A percentile compares a stretch with the other conserved stretches of the same genome.
phyloP scores from a whole-genome alignment of 257 asterid species.

The Solanum dulcamara region DNA sequence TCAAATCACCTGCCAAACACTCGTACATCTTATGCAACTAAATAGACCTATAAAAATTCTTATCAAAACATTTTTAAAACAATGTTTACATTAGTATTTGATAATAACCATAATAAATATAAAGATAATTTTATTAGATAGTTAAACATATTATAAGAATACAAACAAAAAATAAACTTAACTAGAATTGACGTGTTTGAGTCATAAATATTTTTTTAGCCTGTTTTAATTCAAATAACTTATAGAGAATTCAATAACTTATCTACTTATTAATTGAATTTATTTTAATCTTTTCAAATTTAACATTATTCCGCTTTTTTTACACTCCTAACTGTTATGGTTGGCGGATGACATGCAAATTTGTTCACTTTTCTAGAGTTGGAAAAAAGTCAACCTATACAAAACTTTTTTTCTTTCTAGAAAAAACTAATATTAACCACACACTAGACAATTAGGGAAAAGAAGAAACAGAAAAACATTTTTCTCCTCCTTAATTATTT shows the following conservation, averaged over 20 bases:
- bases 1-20: rapidly evolving
- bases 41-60: background rate
- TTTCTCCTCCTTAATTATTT: background rate
- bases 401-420: background rate
- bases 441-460: background rate
- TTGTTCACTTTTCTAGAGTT: background rate
- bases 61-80: background rate
- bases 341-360: background rate
- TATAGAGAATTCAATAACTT: background rate
- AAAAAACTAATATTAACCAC: background rate
- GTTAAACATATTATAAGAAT: background rate
- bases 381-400: background rate
- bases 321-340: background rate
- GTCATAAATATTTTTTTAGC: background rate
- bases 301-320: background rate
- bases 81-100: background rate
- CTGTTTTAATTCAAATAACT: background rate
- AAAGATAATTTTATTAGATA: background rate
- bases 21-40: background rate
- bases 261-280: background rate
- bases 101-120: background rate
- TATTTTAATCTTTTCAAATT: background rate
- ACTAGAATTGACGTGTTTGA: background rate
- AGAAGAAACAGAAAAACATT: background rate
- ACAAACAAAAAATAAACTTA: background rate